These are phyloP conservation scores for Amauroascus niger DNA, from an alignment of 2,329 filamentous ascomycete genomes.

Conservation along the genomic window DNA sequence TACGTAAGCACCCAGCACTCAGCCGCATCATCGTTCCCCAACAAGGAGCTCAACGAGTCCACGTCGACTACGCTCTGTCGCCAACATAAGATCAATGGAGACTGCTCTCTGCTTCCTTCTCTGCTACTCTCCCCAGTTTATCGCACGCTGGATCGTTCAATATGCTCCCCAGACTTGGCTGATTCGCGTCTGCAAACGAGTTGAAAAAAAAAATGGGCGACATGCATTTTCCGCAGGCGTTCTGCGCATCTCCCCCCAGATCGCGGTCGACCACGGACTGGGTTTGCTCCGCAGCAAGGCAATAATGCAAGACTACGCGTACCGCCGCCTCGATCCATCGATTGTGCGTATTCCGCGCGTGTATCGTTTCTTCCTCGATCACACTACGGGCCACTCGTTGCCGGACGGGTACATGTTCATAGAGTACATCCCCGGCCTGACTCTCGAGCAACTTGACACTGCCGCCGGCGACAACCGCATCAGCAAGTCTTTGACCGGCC, in stretches of 20 bases:
- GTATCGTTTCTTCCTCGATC: no score
- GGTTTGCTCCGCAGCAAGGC: no score
- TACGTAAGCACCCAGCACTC: no score
- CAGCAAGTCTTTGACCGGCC: conserved; percentile 10
- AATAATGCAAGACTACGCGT: no score
- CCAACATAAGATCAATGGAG: background rate
- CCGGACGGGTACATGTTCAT: conserved; percentile 19
- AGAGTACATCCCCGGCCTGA: no score
- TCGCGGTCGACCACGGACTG: conserved; percentile 19
- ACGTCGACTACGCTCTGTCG: no score
- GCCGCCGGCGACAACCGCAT: conserved; percentile 1
- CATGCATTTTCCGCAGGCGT: background rate
- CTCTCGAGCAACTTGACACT: conserved; percentile 14
- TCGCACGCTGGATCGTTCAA: background rate
- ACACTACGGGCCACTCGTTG: background rate
- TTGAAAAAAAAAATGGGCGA: background rate
- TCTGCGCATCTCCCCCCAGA: conserved; percentile 14
- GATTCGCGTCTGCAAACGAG: conserved; percentile 1
- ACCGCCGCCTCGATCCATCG: no score
- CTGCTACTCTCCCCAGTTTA: background rate
- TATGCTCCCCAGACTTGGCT: conserved; percentile 7
- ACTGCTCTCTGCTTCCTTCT: background rate
- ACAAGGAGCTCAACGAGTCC: no score
- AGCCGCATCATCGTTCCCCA: no score
- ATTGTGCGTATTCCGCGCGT: no score